Evolutionary conservation across 164 flowering plant genomes (phyloP).

Genomic region (Hamamelis virginiana): DNA sequence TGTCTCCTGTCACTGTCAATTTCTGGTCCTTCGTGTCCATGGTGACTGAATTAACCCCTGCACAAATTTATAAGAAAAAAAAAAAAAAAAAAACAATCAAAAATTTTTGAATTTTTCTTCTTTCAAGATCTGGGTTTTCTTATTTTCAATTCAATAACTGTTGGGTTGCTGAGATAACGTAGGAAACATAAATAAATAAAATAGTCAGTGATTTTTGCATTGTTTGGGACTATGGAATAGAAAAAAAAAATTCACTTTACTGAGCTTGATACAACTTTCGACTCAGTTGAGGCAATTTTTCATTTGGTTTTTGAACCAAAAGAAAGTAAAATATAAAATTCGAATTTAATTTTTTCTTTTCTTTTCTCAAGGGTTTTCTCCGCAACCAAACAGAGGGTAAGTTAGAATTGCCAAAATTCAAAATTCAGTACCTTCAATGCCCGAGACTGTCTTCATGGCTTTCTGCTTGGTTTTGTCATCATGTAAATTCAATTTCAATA

Average conservation of each 20-base stretch:
- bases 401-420: not conserved
- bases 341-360: not conserved
- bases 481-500: conserved; percentile 34
- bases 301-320: too few relatives aligned
- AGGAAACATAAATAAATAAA: not conserved
- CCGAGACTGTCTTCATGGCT: conserved; percentile 41
- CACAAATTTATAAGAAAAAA: not conserved
- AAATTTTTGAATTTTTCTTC: not conserved
- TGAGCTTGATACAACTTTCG: not conserved
- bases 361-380: not conserved
- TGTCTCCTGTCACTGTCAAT: conserved; percentile 40
- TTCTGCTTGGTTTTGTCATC: conserved; percentile 43
- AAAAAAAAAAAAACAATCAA: not conserved
- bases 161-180: not conserved
- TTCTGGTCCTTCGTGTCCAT: conserved; percentile 43
- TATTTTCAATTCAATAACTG: not conserved
- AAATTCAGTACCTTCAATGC: conserved; percentile 31
- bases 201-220: not conserved
- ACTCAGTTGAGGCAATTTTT: too few relatives aligned
- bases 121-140: conserved; percentile 5
- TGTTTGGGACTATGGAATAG: not conserved
- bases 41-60: conserved; percentile 43
- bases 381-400: not conserved
- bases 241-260: not conserved
- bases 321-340: not conserved